Conservation (phyloP, 768 basidiomycete genomes). For the Russula brevipes region DNA sequence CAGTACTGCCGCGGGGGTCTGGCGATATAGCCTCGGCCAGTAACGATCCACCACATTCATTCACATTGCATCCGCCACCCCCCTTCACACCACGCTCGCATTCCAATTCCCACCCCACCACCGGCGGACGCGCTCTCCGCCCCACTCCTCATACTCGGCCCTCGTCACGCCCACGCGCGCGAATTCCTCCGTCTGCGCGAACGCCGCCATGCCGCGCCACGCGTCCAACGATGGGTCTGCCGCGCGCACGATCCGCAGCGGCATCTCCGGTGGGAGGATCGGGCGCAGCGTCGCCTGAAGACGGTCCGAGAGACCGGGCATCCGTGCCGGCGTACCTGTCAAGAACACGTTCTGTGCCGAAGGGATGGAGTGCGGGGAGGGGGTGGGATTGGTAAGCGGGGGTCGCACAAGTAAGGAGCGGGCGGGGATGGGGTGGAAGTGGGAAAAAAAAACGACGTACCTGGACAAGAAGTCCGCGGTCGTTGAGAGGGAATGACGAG, state of each 20-base stretch:
- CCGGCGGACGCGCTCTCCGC: conserved; percentile 76
- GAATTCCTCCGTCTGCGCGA: conserved; percentile 55
- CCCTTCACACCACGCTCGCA: conserved; percentile 25
- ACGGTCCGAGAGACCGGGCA: conserved; percentile 63
- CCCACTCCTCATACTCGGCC: conserved; percentile 87
- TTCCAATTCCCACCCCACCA: conserved; percentile 97
- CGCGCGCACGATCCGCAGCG: conserved; percentile 59
- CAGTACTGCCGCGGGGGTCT: no score
- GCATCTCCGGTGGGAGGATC: conserved; percentile 77
- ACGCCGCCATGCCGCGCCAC: conserved; percentile 90
- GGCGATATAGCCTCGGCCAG: no score
- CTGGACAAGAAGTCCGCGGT: conserved; percentile 70
- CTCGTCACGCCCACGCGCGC: conserved; percentile 54
- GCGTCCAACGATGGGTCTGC: conserved; percentile 67
- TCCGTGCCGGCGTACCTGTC: conserved; percentile 73
- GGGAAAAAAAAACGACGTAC: conserved; percentile 37
- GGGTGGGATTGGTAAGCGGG: neutral
- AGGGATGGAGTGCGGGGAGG: neutral
- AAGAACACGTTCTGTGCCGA: conserved; percentile 77
- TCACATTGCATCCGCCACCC: no score
- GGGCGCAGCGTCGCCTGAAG: conserved; percentile 75
- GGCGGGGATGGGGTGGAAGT: neutral
- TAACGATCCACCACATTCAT: no score
- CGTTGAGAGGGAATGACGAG: conserved; percentile 57
- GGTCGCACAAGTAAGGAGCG: neutral